Evolutionary conservation across 495 filamentous ascomycete species (phyloP), one percentile per base, ranked within the genome.

Genomic region (Penicillium turbatum): DNA sequence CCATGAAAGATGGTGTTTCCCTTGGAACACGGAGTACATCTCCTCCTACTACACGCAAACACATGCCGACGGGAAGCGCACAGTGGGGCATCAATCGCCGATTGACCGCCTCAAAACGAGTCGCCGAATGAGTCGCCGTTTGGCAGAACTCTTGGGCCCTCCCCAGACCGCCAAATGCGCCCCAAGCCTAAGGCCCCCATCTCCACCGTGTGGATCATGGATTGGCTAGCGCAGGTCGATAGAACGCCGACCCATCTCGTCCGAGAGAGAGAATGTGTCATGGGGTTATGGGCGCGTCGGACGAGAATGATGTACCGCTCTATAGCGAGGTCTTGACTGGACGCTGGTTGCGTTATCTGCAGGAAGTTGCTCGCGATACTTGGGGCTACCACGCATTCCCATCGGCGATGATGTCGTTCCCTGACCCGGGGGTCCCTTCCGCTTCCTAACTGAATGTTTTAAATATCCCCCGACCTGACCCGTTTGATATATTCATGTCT

Each of bases 301-400:
- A 30, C 24, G 9, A 35, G 16, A 31, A 36, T 27, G n/a, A 7
- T 45, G 21, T 46, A 29, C 46, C 45, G 40, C 26, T 26, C 34
- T 31, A 49, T 59, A 30, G 59, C 59, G 59, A 60, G 16, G 36
- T 42, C 53, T 57, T 51, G 61, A 62, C 57, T 66, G 61, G 63
- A 45, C 27, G 19, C 15, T 54, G 61, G 53, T 66, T 62, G 61
- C 63, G 63, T 64, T 66, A 66, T 66, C 60, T 62, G 61, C 53
- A 55, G 45, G 38, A 59, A 59, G 55, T 56, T 61, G 53, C 56
- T 59, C 54, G 44, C 17, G 34, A 55, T 44, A 24, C 21, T 24
- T 48, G 3, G 13, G 15, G 35, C n/a, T 5, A 52, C 37, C 51
- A 59, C 50, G 46, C 59, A 56, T 65, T 56, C 55, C 55, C 24